Evolutionary conservation across 2,329 filamentous ascomycete genomes (phyloP).

Genomic region (Paramyrothecium sp.): DNA sequence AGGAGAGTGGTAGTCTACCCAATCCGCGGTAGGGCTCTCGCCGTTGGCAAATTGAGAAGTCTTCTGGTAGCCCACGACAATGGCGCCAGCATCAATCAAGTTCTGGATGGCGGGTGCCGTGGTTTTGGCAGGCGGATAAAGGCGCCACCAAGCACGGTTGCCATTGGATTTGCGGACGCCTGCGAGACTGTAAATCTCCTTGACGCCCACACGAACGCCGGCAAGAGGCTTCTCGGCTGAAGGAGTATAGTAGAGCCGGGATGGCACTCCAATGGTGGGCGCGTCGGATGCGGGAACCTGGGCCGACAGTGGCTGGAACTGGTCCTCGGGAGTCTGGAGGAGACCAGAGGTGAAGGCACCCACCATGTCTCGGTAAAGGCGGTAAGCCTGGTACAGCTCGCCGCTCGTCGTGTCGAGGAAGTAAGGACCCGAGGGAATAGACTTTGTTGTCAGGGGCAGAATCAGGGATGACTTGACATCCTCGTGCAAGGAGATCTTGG

Average conservation of each 20-base stretch:
- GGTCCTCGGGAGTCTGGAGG: slow-evolving; percentile 25
- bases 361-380: slow-evolving; percentile 29
- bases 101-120: slow-evolving; percentile 54
- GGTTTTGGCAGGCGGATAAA: slow-evolving; percentile 46
- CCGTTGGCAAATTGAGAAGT: slow-evolving; percentile 44
- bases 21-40: slow-evolving; percentile 44
- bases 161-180: slow-evolving; percentile 55
- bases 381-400: slow-evolving; percentile 28
- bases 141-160: slow-evolving; percentile 56
- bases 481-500: slow-evolving; percentile 13
- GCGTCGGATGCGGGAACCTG: slow-evolving; percentile 21
- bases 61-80: slow-evolving; percentile 47
- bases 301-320: slow-evolving; percentile 28
- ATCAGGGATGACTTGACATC: slow-evolving; percentile 11
- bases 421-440: slow-evolving; percentile 32
- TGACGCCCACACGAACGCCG: slow-evolving; percentile 60
- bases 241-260: slow-evolving; percentile 55
- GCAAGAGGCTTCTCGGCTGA: slow-evolving; percentile 54
- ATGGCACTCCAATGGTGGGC: slow-evolving; percentile 49
- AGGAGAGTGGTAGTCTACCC: slow-evolving; percentile 38
- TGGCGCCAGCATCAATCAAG: slow-evolving; percentile 58
- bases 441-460: slow-evolving; percentile 12
- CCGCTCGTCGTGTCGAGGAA: slow-evolving; percentile 31
- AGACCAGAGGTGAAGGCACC: slow-evolving; percentile 22
- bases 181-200: slow-evolving; percentile 59